phyloP scores from a whole-genome alignment of 768 basidiomycete genomes.

The Gautieria morchelliformis region DNA sequence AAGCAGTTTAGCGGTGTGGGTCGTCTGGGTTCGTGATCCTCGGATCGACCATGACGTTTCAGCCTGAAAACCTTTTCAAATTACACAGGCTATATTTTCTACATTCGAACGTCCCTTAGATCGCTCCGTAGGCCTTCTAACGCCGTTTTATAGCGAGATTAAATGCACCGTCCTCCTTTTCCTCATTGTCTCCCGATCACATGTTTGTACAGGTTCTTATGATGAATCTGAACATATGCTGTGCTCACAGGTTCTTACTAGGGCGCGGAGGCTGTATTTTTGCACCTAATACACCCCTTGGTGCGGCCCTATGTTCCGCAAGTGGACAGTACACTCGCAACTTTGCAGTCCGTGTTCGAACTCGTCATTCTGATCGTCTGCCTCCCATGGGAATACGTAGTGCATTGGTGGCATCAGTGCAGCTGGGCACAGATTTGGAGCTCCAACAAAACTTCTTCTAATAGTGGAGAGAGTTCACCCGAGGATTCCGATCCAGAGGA shows the following conservation, averaged over 20 bases:
- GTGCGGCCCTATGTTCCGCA: constrained; percentile 64
- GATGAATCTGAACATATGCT: neutral
- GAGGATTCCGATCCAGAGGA: neutral
- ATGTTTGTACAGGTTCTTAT: constrained; percentile 34
- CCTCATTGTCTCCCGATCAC: constrained; percentile 64
- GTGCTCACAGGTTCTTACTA: constrained; percentile 19
- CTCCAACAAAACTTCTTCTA: neutral
- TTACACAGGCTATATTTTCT: constrained; percentile 47
- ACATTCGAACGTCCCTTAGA: constrained; percentile 64
- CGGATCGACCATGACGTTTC: neutral
- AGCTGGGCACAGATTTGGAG: neutral
- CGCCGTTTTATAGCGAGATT: constrained; percentile 80
- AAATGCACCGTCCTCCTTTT: constrained; percentile 67
- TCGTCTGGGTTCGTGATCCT: constrained; percentile 60
- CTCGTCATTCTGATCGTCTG: constrained; percentile 35
- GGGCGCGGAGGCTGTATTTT: constrained; percentile 80
- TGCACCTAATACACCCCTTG: constrained; percentile 71
- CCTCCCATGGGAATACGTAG: constrained; percentile 29
- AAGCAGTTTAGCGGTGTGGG: constrained; percentile 75
- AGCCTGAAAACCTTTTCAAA: neutral
- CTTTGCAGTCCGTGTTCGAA: constrained; percentile 56
- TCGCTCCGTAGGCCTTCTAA: constrained; percentile 52
- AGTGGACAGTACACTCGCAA: constrained; percentile 55
- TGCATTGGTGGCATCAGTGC: constrained; percentile 18
- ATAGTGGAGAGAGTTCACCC: neutral